Evolutionary conservation across 192 early-diverging fungal species (phyloP), one percentile per base, ranked within the genome.

Genomic region (Coemansia pectinata): DNA sequence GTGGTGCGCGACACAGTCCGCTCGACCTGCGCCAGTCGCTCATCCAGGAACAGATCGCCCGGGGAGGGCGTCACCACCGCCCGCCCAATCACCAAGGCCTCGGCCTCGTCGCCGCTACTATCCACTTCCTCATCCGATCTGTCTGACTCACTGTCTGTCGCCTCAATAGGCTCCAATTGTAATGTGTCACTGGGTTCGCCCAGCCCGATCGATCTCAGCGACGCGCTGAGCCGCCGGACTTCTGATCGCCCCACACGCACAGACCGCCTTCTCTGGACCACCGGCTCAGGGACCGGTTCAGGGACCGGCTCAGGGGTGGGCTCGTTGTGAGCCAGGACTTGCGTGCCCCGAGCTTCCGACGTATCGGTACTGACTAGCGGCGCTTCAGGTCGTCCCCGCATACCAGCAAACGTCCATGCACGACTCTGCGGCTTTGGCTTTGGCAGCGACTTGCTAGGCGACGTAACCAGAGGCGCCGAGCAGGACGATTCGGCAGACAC

Each of bases 11-110:
- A 86, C 21, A 90, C 75, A 3, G 86, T 85, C 34, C 81, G 83
- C 23, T 79, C 70, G 33, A 92, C 67, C 40, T 74, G 72, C 36
- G 76, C 70, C 31, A 89, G 80, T 62, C 87, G 84, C 62, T 74
- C 55, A 10, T 86, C 82, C 14, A 92, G 71, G 27, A 93, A 85
- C 57, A 93, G 70, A 68, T 91, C 91, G 31, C 90, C 91, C 0
- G 90, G 91, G 15, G 90, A 81, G 0, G 90, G 88, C 33, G 87
- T 73, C 58, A 85, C 83, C 1, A 91, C 77, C 41, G 87, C 84
- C 0, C 84, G 76, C 31, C 77, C 78, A 12, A 84, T 64, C 11
- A 72, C 72, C 36, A 85, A 76, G 17, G 76, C 72, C 66, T 77
- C 78, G 29, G 72, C 74, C 47, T 71, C 78, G 34, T 76, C 74